Evolutionary conservation across 2,329 filamentous ascomycete genomes (phyloP).

Genomic region (Ophiostoma montium): DNA sequence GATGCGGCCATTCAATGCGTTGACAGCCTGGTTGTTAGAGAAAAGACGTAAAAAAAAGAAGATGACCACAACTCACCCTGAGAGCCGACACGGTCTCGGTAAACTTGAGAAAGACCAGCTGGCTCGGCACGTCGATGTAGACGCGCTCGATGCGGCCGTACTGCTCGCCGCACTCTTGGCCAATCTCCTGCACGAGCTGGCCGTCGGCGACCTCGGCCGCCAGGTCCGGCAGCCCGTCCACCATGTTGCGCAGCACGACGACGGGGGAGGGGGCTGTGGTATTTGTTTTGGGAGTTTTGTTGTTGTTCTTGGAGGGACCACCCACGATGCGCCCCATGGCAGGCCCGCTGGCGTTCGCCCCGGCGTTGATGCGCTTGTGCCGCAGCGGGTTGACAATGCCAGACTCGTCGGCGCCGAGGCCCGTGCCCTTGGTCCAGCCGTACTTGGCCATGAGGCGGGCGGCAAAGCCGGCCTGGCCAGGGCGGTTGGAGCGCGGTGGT

Average conservation of each 20-base stretch:
- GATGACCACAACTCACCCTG: slow-evolving; percentile 62
- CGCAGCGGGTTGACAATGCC: slow-evolving; percentile 77
- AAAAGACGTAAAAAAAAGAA: not conserved
- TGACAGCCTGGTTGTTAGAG: slow-evolving; percentile 53
- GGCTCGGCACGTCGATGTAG: slow-evolving; percentile 50
- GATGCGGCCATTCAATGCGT: slow-evolving; percentile 71
- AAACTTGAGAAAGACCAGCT: slow-evolving; percentile 85
- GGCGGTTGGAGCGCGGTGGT: slow-evolving; percentile 41
- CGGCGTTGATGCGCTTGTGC: slow-evolving; percentile 76
- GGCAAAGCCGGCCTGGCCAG: slow-evolving; percentile 74
- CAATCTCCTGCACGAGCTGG: slow-evolving; percentile 76
- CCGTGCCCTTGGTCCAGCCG: slow-evolving; percentile 79
- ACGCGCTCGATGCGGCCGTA: slow-evolving; percentile 75
- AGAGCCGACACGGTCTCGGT: slow-evolving; percentile 73
- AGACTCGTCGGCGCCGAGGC: slow-evolving; percentile 66
- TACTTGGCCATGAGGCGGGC: slow-evolving; percentile 84
- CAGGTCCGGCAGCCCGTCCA: slow-evolving; percentile 66
- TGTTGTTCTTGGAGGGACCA: slow-evolving; percentile 42
- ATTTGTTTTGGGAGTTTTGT: no score
- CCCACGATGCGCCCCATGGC: slow-evolving; percentile 61
- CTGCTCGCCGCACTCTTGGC: slow-evolving; percentile 71
- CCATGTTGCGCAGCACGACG: slow-evolving; percentile 70
- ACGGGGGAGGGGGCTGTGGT: slow-evolving; percentile 45
- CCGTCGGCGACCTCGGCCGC: slow-evolving; percentile 61
- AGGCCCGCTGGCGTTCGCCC: slow-evolving; percentile 62